Conservation (phyloP, 2,329 filamentous ascomycete genomes). For the Aspergillus candidus region DNA sequence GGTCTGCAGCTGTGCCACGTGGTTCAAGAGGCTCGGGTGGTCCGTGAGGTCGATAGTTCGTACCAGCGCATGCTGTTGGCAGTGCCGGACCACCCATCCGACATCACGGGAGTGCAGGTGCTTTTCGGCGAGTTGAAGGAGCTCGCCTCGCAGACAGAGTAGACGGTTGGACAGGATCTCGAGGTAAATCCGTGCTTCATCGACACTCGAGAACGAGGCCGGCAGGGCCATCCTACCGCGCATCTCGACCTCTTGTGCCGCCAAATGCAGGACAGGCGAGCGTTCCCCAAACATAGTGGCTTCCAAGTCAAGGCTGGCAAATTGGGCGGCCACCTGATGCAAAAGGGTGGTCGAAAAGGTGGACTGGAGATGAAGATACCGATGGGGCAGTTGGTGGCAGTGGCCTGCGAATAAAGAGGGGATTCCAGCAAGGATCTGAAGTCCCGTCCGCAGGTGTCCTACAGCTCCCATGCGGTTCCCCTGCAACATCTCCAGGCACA, state of each 20-base stretch:
- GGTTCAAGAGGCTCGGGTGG: too few relatives aligned
- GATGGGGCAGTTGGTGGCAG: too few relatives aligned
- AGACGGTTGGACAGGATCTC: neutral
- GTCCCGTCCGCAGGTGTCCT: conserved; percentile 2
- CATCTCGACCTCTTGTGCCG: neutral
- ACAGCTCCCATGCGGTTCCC: conserved; percentile 8
- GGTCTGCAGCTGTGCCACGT: too few relatives aligned
- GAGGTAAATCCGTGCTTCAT: neutral
- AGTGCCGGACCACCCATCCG: too few relatives aligned
- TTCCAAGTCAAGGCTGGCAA: conserved; percentile 2
- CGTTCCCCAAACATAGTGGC: conserved; percentile 1
- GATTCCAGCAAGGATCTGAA: neutral
- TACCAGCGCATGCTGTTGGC: too few relatives aligned
- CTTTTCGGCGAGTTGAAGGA: neutral
- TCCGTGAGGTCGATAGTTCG: too few relatives aligned
- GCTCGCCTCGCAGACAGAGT: neutral
- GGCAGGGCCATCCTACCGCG: neutral
- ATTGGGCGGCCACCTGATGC: neutral
- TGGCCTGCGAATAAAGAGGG: too few relatives aligned
- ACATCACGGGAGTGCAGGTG: too few relatives aligned
- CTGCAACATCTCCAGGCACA: conserved; percentile 33
- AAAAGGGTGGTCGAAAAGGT: neutral
- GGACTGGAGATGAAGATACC: neutral
- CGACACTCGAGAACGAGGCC: neutral
- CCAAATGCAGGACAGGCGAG: neutral